Conservation (phyloP, 2,329 filamentous ascomycete genomes). For the Amphichorda felina region DNA sequence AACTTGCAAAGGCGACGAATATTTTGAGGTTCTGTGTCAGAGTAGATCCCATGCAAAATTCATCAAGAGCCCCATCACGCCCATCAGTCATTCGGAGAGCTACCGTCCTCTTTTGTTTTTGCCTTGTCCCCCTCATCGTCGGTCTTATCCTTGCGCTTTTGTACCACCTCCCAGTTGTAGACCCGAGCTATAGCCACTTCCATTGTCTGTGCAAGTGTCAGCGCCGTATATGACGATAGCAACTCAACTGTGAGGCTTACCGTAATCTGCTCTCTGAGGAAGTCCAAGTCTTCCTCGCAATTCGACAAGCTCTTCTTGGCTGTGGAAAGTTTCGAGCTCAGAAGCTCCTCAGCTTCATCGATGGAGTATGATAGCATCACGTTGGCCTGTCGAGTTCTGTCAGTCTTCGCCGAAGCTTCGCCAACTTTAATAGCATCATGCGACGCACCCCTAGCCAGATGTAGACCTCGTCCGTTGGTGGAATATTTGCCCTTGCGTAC, state of each 20-base stretch:
- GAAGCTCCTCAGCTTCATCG: slow-evolving; percentile 69
- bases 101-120: slow-evolving; percentile 23
- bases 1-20: too few species aligned
- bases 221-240: too few species aligned
- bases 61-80: neutral
- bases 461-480: slow-evolving; percentile 81
- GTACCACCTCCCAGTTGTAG: slow-evolving; percentile 99
- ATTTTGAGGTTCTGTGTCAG: too few species aligned
- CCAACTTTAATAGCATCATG: neutral
- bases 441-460: slow-evolving; percentile 79
- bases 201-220: slow-evolving; percentile 59
- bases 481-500: slow-evolving; percentile 76
- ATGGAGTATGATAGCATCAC: slow-evolving; percentile 96
- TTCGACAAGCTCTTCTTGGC: slow-evolving; percentile 74
- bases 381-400: slow-evolving; percentile 53
- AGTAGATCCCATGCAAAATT: too few species aligned
- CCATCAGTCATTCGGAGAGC: slow-evolving; percentile 13
- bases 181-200: slow-evolving; percentile 93
- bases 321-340: slow-evolving; percentile 64
- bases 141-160: slow-evolving; percentile 81
- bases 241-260: slow-evolving; percentile 35
- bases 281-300: slow-evolving; percentile 93
- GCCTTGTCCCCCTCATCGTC: slow-evolving; percentile 42
- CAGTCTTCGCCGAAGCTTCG: slow-evolving; percentile 7
- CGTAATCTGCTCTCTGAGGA: slow-evolving; percentile 91